Evolutionary conservation across 1,284 basidiomycete genomes (phyloP), one percentile per base, ranked within the genome.

Genomic region (Leccinum fallax): DNA sequence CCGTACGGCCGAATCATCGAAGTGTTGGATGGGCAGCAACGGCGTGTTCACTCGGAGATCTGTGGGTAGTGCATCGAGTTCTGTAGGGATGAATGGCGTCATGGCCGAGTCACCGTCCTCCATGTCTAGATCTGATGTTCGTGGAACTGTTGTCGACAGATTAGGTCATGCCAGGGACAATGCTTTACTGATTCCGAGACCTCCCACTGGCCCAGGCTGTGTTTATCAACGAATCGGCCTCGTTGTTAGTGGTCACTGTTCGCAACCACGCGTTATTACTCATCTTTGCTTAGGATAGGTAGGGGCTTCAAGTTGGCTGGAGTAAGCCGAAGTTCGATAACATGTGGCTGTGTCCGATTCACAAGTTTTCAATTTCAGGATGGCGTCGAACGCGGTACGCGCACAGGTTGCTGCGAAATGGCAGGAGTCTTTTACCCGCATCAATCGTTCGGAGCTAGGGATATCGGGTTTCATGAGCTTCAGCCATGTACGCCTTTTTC

Each of bases 341-440:
- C 28, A 38, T 32, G 66, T 75, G 70, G 73, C 71, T 69, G 68
- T 72, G 63, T 40, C 28, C 5, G 2, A 11, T 53, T 57, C n/a
- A 59, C 49, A 32, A 9, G 15, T 9, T 38, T 38, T 38, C 36
- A 38, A 16, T 19, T 21, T 63, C 43, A 48, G 48, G 26, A 85
- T 85, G 84, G 80, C 82, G 21, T 84, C 84, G 2, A 79, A 81
- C 60, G 85, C 85, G 32, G 75, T 88, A 19, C 80, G 80, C 43
- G 79, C 81, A 2, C 87, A 89, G 66, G 85, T 89, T 5, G 81
- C 83, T n/a, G 77, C 82, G 4, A 89, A 89, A 76, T 92, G 89
- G 89, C 85, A 89, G 65, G 82, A 86, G 32, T 80, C 86, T 0
- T 90, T 91, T 70, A 75, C 79, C 19, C 82, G 87, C 21, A 77